These are phyloP conservation scores for Bremia lactucae DNA, from an alignment of 352 stramenopile species.

Conservation along the genomic window DNA sequence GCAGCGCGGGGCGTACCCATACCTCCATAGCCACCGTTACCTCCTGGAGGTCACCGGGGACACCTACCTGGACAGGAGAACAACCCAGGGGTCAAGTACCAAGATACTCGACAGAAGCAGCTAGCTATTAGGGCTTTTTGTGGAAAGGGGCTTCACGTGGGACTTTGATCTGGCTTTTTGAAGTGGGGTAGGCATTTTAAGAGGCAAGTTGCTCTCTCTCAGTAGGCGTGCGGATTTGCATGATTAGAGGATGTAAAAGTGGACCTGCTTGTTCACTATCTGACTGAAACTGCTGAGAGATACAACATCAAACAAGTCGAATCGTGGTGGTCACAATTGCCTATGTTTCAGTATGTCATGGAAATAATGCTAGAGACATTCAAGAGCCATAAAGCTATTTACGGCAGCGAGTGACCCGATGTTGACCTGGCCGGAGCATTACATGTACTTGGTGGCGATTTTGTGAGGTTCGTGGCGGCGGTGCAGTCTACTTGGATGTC, in stretches of 20 bases:
- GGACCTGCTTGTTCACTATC: conserved; percentile 1
- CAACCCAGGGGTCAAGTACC: neutral
- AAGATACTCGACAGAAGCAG: neutral
- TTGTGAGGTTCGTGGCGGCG: neutral
- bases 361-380: neutral
- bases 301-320: conserved; percentile 9
- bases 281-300: neutral
- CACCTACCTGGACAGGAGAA: neutral
- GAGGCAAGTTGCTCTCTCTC: neutral
- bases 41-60: neutral
- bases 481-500: neutral
- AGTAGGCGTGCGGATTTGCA: neutral
- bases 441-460: neutral
- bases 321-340: neutral
- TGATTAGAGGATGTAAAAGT: no score
- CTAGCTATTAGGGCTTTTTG: neutral
- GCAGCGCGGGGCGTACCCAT: no score
- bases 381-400: neutral
- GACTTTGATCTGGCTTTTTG: neutral
- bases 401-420: neutral
- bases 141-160: neutral
- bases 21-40: no score
- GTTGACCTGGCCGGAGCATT: neutral
- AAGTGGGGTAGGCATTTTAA: neutral
- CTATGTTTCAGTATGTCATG: conserved; percentile 2